A percentile compares a stretch with the other conserved stretches of the same genome.
Evolutionary conservation across 345 rosid genomes (phyloP).

Genomic region (Eucalyptus paniculata): DNA sequence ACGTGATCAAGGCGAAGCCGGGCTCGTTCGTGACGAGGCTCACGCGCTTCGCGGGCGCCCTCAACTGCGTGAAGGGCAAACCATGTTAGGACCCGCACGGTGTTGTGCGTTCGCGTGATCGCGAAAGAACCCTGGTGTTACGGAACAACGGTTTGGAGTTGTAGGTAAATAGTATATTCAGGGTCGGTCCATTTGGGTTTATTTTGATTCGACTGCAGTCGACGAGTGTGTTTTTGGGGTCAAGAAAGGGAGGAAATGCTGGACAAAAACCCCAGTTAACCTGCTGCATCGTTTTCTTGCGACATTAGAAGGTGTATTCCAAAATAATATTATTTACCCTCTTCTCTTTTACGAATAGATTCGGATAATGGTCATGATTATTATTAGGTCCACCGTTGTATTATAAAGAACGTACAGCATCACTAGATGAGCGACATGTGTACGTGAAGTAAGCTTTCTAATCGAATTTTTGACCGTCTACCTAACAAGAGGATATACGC

Average conservation of each 20-base stretch:
- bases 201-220: background rate
- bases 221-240: background rate
- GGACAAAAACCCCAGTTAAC: background rate
- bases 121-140: background rate
- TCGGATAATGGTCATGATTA: background rate
- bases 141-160: background rate
- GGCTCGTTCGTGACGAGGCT: conserved; percentile 13
- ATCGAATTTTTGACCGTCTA: background rate
- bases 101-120: background rate
- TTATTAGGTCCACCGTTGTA: background rate
- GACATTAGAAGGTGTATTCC: background rate
- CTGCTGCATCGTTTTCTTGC: background rate
- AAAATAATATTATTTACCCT: background rate
- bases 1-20: conserved; percentile 13
- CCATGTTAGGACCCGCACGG: background rate
- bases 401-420: background rate
- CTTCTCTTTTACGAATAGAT: background rate
- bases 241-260: background rate
- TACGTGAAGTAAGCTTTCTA: background rate
- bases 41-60: conserved; percentile 14
- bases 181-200: background rate
- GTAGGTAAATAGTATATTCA: background rate
- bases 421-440: background rate
- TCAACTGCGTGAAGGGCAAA: conserved; percentile 4
- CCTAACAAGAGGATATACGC: background rate